phyloP scores from a whole-genome alignment of 768 basidiomycete genomes.

The Lepiota brunneoincarnata region DNA sequence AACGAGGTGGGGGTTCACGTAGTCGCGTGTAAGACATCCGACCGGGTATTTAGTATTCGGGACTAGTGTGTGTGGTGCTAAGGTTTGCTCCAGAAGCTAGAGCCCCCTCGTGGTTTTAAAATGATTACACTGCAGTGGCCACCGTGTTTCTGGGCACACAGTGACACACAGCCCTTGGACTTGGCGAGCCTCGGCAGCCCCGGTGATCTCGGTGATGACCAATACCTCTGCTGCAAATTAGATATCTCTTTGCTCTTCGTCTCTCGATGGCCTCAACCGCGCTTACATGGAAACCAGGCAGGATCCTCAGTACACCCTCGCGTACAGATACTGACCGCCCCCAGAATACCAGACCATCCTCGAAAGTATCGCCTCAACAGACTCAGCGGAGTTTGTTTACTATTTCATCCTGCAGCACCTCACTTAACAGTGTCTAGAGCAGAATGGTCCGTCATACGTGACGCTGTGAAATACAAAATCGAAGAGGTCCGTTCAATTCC shows the following conservation, averaged over 20 bases:
- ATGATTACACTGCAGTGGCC: too few relatives aligned
- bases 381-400: slow-evolving; percentile 54
- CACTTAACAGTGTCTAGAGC: slow-evolving; percentile 34
- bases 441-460: slow-evolving; percentile 69
- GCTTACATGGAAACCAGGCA: slow-evolving; percentile 14
- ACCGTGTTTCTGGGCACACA: too few relatives aligned
- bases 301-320: neutral
- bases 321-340: slow-evolving; percentile 1
- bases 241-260: neutral
- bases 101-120: too few relatives aligned
- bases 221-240: neutral
- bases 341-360: slow-evolving; percentile 59
- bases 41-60: too few relatives aligned
- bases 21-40: slow-evolving; percentile 29
- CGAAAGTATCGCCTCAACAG: slow-evolving; percentile 61
- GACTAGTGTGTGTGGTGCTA: too few relatives aligned
- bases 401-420: slow-evolving; percentile 8
- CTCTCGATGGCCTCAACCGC: slow-evolving; percentile 5
- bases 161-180: too few relatives aligned
- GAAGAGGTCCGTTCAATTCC: slow-evolving; percentile 46
- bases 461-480: slow-evolving; percentile 72
- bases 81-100: too few relatives aligned
- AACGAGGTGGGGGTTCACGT: neutral
- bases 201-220: too few relatives aligned
- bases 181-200: too few relatives aligned